Percentiles rank a stretch among this genome's conserved stretches.
These are phyloP conservation scores for Blastocystis sp. DNA, from an alignment of 352 stramenopile species.

Conservation along the genomic window DNA sequence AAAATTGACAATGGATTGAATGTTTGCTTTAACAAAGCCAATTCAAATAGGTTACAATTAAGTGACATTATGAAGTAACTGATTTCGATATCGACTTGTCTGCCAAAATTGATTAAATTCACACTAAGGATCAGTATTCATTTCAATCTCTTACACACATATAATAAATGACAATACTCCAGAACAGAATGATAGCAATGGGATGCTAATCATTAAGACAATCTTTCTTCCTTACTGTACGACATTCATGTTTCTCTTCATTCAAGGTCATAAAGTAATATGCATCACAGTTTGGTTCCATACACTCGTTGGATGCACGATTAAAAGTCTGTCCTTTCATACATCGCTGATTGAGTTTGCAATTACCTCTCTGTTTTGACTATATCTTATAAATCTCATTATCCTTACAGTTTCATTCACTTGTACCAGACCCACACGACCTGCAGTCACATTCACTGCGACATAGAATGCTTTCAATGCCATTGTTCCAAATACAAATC, in stretches of 20 bases:
- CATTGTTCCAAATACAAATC: constrained; percentile 27
- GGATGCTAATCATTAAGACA: constrained; percentile 17
- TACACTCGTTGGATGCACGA: constrained; percentile 9
- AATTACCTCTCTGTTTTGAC: background rate
- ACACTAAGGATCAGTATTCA: background rate
- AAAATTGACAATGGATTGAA: background rate
- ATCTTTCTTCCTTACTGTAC: background rate
- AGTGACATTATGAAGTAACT: constrained; percentile 9
- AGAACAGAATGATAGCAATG: constrained; percentile 30
- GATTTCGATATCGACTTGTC: constrained; percentile 32
- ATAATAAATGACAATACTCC: constrained; percentile 28
- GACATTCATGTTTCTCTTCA: constrained; percentile 37
- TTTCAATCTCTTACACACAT: background rate
- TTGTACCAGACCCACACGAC: background rate
- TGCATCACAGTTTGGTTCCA: constrained; percentile 28
- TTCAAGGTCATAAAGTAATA: constrained; percentile 58
- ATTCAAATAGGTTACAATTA: background rate
- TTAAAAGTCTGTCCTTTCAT: constrained; percentile 17
- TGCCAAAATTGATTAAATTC: constrained; percentile 31
- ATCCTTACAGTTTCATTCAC: background rate
- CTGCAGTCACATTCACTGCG: background rate
- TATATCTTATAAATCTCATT: background rate
- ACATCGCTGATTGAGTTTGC: background rate
- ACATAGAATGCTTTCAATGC: constrained; percentile 23
- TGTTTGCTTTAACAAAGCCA: background rate